Percentiles rank a stretch among this genome's conserved stretches.
Conservation (phyloP, 768 basidiomycete species). For the Tephrocybe sp. region DNA sequence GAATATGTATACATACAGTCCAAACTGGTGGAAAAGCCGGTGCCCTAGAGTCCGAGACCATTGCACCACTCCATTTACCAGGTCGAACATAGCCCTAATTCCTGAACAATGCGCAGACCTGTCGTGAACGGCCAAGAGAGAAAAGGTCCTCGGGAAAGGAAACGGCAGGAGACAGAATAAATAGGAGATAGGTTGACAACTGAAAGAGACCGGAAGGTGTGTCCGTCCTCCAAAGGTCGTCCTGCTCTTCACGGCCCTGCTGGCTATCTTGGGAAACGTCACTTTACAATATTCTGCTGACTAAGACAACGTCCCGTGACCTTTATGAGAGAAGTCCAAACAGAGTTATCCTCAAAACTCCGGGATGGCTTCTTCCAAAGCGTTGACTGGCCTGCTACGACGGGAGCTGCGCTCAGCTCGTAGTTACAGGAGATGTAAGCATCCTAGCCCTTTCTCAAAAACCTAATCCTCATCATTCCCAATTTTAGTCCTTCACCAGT, state of each 20-base stretch:
- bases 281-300: constrained; percentile 12
- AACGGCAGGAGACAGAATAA: constrained; percentile 11
- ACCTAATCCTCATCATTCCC: background rate
- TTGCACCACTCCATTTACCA: constrained; percentile 26
- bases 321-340: background rate
- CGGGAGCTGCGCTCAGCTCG: constrained; percentile 3
- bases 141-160: background rate
- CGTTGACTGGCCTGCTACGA: constrained; percentile 12
- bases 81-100: constrained; percentile 20
- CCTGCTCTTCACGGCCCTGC: background rate
- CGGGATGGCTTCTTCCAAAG: constrained; percentile 21
- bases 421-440: constrained; percentile 14
- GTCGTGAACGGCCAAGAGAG: background rate
- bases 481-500: constrained; percentile 51
- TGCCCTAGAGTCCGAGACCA: constrained; percentile 41
- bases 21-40: constrained; percentile 68
- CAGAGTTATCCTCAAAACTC: constrained; percentile 5
- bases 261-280: constrained; percentile 4
- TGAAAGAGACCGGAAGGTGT: background rate
- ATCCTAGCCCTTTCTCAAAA: too few species aligned
- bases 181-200: constrained; percentile 4
- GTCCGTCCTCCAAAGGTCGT: background rate
- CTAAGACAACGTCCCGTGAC: constrained; percentile 16
- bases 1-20: constrained; percentile 58
- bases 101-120: background rate